Base-by-base conservation (phyloP, 73 alveolate species). In the Breviolum minutum region DNA sequence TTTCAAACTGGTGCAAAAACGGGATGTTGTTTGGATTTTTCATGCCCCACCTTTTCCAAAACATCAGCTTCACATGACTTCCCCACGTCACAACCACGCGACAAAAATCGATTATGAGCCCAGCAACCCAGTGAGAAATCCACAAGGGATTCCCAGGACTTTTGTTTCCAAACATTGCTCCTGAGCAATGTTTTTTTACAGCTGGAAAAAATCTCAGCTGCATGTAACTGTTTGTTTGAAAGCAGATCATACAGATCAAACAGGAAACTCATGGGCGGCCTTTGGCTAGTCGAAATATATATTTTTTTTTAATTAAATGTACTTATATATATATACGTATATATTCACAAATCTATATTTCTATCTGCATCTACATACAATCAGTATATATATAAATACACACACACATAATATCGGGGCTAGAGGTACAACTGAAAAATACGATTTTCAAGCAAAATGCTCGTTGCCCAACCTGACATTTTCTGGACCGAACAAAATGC, bases 111-210 rank as follows among this genome's bases (percentile, higher is more conserved):
- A 24, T 22, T 0, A 19, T 17, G 54, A 22, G 73, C 96, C 63
- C 22, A 24, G 97, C 30, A 8, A 32, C 97, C 97, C 8, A 90
- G 7, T 22, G 97, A 40, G 87, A 90, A 61, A 61, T 90, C 97
- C 76, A 90, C 97, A 61, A 73, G 11, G 17, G 97, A 66, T 63
- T 90, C 81, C 97, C 97, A 90, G 87, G 97, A 90, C 63, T 76
- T 66, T 30, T 90, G 88, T 68, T 71, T 69, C 97, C 97, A 90
- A 6, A 73, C 62, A 62, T 90, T 69, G 97, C 97, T 90, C 97
- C 97, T 90, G 92, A 19, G 62, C 54, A 54, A 7, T 26, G n/a
- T 27, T 27, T 68, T 14, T 68, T 68, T 68, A 22, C 17, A 68
- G 24, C n/a, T 17, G 77, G 17, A 22, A 68, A 68, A 22, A 68